Evolutionary conservation across 192 early-diverging fungal species (phyloP).

Genomic region (Coemansia brasiliensis): DNA sequence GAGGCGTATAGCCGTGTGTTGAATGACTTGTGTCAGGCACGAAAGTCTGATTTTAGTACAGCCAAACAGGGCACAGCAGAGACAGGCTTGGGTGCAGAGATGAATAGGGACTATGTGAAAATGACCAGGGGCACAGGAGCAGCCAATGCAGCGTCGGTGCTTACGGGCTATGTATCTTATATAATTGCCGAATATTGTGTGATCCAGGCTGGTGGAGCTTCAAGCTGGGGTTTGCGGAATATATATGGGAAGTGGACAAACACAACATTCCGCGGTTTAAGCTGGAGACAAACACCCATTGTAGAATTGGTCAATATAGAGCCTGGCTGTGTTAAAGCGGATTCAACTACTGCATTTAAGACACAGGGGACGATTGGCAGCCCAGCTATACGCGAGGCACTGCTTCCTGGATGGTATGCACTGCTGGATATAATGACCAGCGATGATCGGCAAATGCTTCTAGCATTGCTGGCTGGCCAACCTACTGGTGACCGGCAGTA

Average conservation of each 20-base stretch:
- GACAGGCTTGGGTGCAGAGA: not conserved
- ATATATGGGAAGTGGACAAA: not conserved
- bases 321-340: not conserved
- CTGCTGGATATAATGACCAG: constrained; percentile 36
- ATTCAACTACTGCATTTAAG: not conserved
- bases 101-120: constrained; percentile 19
- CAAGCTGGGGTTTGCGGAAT: not conserved
- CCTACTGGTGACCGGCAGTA: constrained; percentile 9
- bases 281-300: constrained; percentile 34
- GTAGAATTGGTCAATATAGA: not conserved
- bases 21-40: constrained; percentile 24
- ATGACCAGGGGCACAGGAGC: constrained; percentile 43
- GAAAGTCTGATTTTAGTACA: not conserved
- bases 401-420: constrained; percentile 46
- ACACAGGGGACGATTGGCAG: constrained; percentile 10
- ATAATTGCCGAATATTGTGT: constrained; percentile 52
- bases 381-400: constrained; percentile 38
- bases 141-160: constrained; percentile 23
- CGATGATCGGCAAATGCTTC: constrained; percentile 23
- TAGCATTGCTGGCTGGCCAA: constrained; percentile 21
- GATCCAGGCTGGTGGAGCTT: constrained; percentile 38
- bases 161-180: constrained; percentile 27
- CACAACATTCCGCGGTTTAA: constrained; percentile 23
- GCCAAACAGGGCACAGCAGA: not conserved
- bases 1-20: constrained; percentile 40